Conservation (phyloP, 306 rosid species). For the Cucurbita argyrosperma region DNA sequence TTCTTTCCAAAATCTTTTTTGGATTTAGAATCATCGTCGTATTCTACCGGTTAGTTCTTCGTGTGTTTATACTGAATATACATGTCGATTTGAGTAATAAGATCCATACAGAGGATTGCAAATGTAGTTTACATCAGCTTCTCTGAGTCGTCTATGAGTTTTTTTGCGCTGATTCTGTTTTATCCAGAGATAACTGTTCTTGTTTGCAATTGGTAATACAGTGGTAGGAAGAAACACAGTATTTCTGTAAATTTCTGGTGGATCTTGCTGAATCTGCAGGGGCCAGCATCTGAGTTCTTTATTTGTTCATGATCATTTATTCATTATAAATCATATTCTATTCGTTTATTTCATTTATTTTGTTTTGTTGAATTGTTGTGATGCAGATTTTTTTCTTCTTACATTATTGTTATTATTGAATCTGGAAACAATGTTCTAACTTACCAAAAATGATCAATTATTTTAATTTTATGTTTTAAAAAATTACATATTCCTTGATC, state of each 20-base stretch:
- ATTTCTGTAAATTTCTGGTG: not conserved
- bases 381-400: not conserved
- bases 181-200: not conserved
- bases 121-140: not conserved
- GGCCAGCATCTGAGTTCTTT: not conserved
- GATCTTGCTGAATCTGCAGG: not conserved
- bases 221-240: not conserved
- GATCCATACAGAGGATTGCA: not conserved
- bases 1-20: not conserved
- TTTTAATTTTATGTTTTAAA: not conserved
- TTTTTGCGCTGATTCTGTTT: not conserved
- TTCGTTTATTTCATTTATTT: not conserved
- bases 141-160: not conserved
- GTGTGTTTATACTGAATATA: conserved; percentile 3
- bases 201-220: not conserved
- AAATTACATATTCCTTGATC: not conserved
- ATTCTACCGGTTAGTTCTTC: not conserved
- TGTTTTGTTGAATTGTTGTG: not conserved
- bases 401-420: not conserved
- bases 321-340: not conserved
- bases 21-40: not conserved
- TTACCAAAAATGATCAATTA: not conserved
- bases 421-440: not conserved
- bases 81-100: not conserved
- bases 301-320: not conserved